Percentiles rank a stretch among this genome's conserved stretches.
phyloP scores from a whole-genome alignment of 2,329 filamentous ascomycete species.

The Monosporascus sp. region DNA sequence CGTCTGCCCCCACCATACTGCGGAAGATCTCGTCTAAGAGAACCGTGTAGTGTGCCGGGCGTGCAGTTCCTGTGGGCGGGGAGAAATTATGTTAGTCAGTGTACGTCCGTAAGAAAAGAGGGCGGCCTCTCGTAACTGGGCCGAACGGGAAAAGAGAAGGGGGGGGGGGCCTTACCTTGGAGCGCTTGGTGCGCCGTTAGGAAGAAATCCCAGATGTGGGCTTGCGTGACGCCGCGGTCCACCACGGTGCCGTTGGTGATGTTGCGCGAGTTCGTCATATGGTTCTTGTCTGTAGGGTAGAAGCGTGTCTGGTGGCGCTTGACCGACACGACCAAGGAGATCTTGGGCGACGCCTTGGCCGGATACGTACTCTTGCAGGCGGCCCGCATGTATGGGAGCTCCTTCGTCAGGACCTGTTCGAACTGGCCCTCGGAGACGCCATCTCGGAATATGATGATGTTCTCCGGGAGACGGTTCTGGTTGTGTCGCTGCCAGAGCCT shows the following conservation, averaged over 20 bases:
- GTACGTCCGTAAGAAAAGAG: background rate
- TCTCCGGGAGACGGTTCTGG: slow-evolving; percentile 52
- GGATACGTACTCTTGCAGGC: slow-evolving; percentile 61
- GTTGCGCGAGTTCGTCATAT: slow-evolving; percentile 54
- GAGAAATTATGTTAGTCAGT: slow-evolving; percentile 1
- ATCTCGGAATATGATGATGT: slow-evolving; percentile 81
- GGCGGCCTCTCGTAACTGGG: too few species aligned
- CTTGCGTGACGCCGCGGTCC: slow-evolving; percentile 75
- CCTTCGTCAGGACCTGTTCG: slow-evolving; percentile 57
- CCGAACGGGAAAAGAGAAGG: too few species aligned
- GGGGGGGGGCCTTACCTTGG: slow-evolving; percentile 49
- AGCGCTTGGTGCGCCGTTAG: slow-evolving; percentile 75
- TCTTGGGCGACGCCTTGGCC: slow-evolving; percentile 47
- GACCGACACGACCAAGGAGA: slow-evolving; percentile 74
- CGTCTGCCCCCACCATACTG: slow-evolving; percentile 22
- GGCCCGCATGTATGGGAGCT: slow-evolving; percentile 60
- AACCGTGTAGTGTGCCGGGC: slow-evolving; percentile 81
- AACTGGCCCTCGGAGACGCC: slow-evolving; percentile 89
- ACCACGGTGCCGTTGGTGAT: slow-evolving; percentile 73
- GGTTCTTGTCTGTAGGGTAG: slow-evolving; percentile 57
- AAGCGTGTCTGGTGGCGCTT: slow-evolving; percentile 89
- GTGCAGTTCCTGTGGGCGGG: slow-evolving; percentile 52
- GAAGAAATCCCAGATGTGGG: slow-evolving; percentile 77
- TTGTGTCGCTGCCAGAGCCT: slow-evolving; percentile 59
- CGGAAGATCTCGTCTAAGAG: slow-evolving; percentile 64